Percentiles rank a stretch among this genome's conserved stretches.
Conservation (phyloP, 2,329 filamentous ascomycete genomes). For the Trichophyton simii region DNA sequence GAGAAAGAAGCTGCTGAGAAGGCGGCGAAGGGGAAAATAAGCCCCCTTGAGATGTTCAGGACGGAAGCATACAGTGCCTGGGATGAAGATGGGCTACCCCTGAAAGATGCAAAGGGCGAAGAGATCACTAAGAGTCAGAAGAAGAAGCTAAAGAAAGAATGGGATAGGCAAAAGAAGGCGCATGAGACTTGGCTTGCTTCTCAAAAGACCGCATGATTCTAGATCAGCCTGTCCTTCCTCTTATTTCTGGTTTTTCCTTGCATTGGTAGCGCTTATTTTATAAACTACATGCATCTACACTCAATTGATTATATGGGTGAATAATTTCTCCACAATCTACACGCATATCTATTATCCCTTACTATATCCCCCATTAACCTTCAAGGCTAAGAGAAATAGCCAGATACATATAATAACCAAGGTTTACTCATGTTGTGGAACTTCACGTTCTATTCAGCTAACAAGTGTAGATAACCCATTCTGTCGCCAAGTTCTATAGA, state of each 20-base stretch:
- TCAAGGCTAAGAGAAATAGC: neutral
- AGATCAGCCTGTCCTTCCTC: neutral
- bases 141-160: slow-evolving; percentile 81
- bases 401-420: neutral
- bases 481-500: neutral
- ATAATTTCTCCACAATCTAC: neutral
- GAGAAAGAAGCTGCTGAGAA: slow-evolving; percentile 42
- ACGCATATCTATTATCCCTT: neutral
- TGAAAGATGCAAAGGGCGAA: slow-evolving; percentile 60
- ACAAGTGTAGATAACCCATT: neutral
- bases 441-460: neutral
- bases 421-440: too few species aligned
- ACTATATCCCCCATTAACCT: neutral
- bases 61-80: slow-evolving; percentile 57
- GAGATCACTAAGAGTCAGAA: slow-evolving; percentile 66
- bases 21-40: slow-evolving; percentile 45
- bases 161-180: slow-evolving; percentile 78
- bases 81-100: slow-evolving; percentile 73
- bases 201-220: neutral
- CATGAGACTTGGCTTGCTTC: slow-evolving; percentile 50
- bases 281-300: neutral
- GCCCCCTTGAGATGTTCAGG: slow-evolving; percentile 46
- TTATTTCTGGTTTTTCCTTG: neutral
- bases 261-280: neutral
- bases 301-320: neutral